Evolutionary conservation across 164 flowering plant genomes (phyloP).

Genomic region (Aristolochia fimbriata): DNA sequence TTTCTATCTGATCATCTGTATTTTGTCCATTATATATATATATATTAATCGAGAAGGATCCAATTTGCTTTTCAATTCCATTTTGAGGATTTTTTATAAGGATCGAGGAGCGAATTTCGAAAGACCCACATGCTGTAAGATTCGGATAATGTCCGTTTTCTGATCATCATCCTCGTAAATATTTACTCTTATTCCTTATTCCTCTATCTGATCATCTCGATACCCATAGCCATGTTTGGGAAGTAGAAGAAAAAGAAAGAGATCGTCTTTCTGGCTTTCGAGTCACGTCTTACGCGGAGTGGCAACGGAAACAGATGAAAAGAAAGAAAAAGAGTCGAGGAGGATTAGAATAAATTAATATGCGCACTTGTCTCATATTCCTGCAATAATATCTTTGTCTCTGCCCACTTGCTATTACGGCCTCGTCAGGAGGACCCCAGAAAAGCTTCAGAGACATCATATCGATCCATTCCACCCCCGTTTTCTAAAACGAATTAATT

Average conservation of each 20-base stretch:
- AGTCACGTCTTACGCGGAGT: neutral
- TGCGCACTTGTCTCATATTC: slow-evolving; percentile 1
- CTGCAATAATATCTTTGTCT: slow-evolving; percentile 5
- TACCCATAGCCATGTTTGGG: neutral
- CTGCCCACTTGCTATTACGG: slow-evolving; percentile 1
- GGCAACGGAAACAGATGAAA: neutral
- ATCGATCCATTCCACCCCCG: too few relatives aligned
- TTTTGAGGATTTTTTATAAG: too few relatives aligned
- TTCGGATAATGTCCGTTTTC: neutral
- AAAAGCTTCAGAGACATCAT: too few relatives aligned
- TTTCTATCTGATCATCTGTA: too few relatives aligned
- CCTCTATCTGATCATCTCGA: neutral
- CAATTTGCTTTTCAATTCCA: too few relatives aligned
- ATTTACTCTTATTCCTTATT: neutral
- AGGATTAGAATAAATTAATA: neutral
- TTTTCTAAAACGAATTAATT: too few relatives aligned
- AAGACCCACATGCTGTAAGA: neutral
- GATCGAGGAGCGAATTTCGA: too few relatives aligned
- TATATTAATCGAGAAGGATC: too few relatives aligned
- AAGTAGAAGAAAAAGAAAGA: neutral
- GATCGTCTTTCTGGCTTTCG: too few relatives aligned
- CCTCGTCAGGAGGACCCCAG: neutral
- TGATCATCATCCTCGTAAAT: neutral
- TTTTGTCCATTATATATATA: too few relatives aligned
- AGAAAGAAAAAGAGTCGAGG: neutral